Evolutionary conservation across 164 flowering plant genomes (phyloP).

Genomic region (Dillenia suffruticosa): DNA sequence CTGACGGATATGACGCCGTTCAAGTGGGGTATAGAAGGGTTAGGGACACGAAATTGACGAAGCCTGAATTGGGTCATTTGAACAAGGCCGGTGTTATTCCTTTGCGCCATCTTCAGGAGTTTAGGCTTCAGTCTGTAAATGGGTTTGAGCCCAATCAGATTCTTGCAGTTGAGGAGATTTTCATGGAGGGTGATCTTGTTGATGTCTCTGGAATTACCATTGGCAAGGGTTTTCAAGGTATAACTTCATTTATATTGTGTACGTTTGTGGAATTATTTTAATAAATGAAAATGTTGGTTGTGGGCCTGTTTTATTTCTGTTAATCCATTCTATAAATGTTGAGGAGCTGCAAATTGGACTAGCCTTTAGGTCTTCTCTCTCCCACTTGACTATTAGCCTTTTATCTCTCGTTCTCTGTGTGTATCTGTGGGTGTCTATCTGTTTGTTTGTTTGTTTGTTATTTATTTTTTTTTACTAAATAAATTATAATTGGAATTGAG

Average conservation of each 20-base stretch:
- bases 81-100: conserved; percentile 78
- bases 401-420: too few species aligned
- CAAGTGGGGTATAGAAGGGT: conserved; percentile 89
- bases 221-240: conserved; percentile 99
- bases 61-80: conserved; percentile 88
- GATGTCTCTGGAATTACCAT: conserved; percentile 93
- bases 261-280: neutral
- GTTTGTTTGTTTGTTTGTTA: too few species aligned
- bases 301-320: too few species aligned
- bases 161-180: conserved; percentile 57
- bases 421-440: too few species aligned
- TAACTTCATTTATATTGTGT: neutral
- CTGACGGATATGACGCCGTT: conserved; percentile 89
- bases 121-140: conserved; percentile 55
- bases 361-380: too few species aligned
- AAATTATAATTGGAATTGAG: too few species aligned
- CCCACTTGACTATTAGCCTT: too few species aligned
- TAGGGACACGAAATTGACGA: conserved; percentile 78
- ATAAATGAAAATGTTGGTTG: too few species aligned
- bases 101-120: conserved; percentile 92
- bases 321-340: too few species aligned
- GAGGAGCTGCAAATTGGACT: too few species aligned
- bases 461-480: too few species aligned
- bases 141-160: conserved; percentile 74
- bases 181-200: conserved; percentile 87